phyloP scores from a whole-genome alignment of 345 rosid genomes.

The Linum lewisii region DNA sequence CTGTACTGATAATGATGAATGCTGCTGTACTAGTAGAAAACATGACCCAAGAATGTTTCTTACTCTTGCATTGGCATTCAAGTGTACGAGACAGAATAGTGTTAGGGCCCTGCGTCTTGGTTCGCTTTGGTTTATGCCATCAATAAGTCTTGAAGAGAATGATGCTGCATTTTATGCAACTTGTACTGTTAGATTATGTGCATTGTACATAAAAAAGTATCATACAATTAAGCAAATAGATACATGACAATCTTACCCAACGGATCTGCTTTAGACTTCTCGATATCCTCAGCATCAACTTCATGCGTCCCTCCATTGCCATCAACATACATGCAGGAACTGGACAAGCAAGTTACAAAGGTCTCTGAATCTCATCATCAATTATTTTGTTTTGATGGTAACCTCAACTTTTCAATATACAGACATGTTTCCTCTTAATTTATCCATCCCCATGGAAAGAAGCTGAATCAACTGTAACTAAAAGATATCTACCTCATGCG shows the following conservation, averaged over 20 bases:
- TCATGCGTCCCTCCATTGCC: constrained; percentile 44
- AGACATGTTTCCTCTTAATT: neutral
- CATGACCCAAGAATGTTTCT: constrained; percentile 3
- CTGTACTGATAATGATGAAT: too few species aligned
- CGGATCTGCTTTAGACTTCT: constrained; percentile 44
- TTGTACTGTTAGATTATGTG: constrained; percentile 9
- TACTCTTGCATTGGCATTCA: constrained; percentile 62
- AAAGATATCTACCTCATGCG: constrained; percentile 44
- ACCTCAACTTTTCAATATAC: too few species aligned
- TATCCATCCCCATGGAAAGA: neutral
- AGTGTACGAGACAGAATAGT: constrained; percentile 64
- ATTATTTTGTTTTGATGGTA: neutral
- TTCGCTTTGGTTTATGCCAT: constrained; percentile 77
- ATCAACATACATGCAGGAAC: constrained; percentile 66
- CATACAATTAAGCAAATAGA: neutral
- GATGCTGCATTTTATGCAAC: constrained; percentile 36
- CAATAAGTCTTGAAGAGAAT: constrained; percentile 57
- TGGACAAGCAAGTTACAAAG: constrained; percentile 13
- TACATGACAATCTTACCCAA: constrained; percentile 35
- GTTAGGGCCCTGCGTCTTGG: constrained; percentile 68
- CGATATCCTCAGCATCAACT: constrained; percentile 50
- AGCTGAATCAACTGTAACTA: constrained; percentile 5
- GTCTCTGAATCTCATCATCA: neutral
- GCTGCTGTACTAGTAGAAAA: neutral
- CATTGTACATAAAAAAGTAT: neutral